Base-by-base conservation (phyloP, 352 stramenopile species). In the Globisporangium spinosum region DNA sequence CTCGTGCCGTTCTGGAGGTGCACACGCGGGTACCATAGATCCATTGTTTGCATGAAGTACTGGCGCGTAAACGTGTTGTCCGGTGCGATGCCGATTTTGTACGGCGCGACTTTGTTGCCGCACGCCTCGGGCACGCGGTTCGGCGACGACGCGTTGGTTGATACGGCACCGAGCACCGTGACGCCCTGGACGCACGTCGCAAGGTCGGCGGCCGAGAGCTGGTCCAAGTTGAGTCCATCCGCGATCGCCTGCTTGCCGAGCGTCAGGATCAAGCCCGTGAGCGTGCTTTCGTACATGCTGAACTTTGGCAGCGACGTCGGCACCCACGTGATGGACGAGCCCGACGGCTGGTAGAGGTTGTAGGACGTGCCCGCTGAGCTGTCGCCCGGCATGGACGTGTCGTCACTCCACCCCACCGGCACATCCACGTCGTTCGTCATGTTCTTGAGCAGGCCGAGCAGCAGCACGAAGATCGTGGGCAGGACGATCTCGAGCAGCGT, bases 381-480 rank as follows among this genome's bases (percentile, higher is more conserved):
- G 32, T 55, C 59, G 1, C 47, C 58, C 5, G 22, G 34, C 1
- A 62, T 73, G 20, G 66, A 32, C 6, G 58, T 70, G 0, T 61
- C 75, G 22, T 77, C 77, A 56, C 77, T 87, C 78, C 79, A 91
- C 1, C 83, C 81, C 2, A 69, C 59, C 1, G 81, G 81, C 34
- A 90, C 79, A n/a, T 65, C 63, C 32, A 88, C 77, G n/a, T 84
- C 77, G 15, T 68, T 74, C 10, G 75, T 83, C 13, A 75, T 49
- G n/a, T 70, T 76, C 75, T 93, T 93, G 68, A 89, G 73, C 54
- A 77, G 20, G 8, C 78, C 70, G 53, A 90, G 53, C 27, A 90
- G 64, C 49, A 90, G 49, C 43, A 91, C 85, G 71, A 89, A 90
- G 17, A 88, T 25, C 58, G 71, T 75, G 2, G 81, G 85, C 22